Base-by-base conservation (phyloP, 495 filamentous ascomycete genomes). In the Tuber indicum region DNA sequence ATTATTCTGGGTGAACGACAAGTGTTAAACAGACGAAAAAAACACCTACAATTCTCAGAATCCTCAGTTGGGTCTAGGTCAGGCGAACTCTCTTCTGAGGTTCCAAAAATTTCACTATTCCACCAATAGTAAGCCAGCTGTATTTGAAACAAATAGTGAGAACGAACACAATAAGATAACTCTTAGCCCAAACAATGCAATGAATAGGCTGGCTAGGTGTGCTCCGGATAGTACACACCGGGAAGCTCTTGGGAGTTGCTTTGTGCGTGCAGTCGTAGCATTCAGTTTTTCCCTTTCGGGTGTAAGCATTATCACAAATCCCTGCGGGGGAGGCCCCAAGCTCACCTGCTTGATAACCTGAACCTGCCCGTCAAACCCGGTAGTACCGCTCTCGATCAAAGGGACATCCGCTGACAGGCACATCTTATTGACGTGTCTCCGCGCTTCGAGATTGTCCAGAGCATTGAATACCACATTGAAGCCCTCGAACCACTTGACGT, bases 171-270 rank as follows among this genome's bases (percentile, higher is more conserved):
- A 98, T 90, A 19, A 99, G 89, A 82, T 97, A 98, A 82, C 93
- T 97, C 87, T 98, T 99, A 0, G 89, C 94, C 96, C 96, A 99
- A n/a, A 98, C 94, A 71, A 99, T 99, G 86, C 96, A 98, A 84
- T 99, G 96, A 42, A 99, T 98, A 0, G 94, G 94, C 81, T 98
- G 94, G 75, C 91, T 93, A 0, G 96, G 96, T 1, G 93, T 98
- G 82, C 93, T 97, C 82, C 96, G 90, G 79, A 99, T 98, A 1
- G 96, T 99, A 85, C 96, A 99, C 36, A 99, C 93, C 8, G 96
- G 93, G 83, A 94, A 98, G 3, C 90, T 90, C 83, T 97, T 98
- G 0, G 94, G 96, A 9, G 91, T 89, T 77, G 93, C 92, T 83
- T 98, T 98, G 0, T 90, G 87, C 66, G 89, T 91, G 86, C 96